A percentile compares a stretch with the other conserved stretches of the same genome.
These are phyloP conservation scores for Neurospora sp. DNA, from an alignment of 495 filamentous ascomycete genomes.

Conservation along the genomic window DNA sequence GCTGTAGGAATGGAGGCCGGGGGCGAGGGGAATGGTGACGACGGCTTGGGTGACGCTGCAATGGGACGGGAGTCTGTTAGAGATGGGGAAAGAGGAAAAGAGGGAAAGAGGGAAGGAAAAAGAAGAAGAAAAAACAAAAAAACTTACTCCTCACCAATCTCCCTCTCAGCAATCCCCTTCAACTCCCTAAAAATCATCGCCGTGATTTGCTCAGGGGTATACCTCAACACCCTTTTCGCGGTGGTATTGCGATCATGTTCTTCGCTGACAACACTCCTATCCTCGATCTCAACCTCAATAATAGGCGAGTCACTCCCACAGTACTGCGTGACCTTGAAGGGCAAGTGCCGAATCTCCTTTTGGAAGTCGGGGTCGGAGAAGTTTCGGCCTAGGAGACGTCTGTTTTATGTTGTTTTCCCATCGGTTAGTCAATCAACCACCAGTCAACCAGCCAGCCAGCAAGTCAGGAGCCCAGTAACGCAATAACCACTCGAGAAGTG, in stretches of 20 bases:
- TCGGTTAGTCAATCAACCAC: no score
- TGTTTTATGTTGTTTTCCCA: no score
- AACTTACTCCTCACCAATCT: conserved; percentile 60
- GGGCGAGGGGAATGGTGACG: conserved; percentile 71
- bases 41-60: conserved; percentile 74
- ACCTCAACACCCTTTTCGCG: conserved; percentile 23
- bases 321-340: conserved; percentile 57
- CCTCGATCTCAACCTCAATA: conserved; percentile 67
- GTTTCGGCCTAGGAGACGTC: conserved; percentile 79
- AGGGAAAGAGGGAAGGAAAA: neutral
- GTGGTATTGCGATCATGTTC: no score
- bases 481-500: conserved; percentile 38
- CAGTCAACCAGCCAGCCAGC: no score
- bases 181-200: conserved; percentile 83
- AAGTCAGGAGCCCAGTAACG: no score
- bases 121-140: neutral
- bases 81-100: neutral
- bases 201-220: conserved; percentile 75
- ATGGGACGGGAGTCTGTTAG: neutral
- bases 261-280: conserved; percentile 11
- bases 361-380: conserved; percentile 72
- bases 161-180: conserved; percentile 88
- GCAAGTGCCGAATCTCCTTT: conserved; percentile 72
- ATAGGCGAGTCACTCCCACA: conserved; percentile 49
- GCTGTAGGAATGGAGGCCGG: neutral